A percentile compares a stretch with the other conserved stretches of the same genome.
phyloP scores from a whole-genome alignment of 345 rosid species.

The Camelina neglecta region DNA sequence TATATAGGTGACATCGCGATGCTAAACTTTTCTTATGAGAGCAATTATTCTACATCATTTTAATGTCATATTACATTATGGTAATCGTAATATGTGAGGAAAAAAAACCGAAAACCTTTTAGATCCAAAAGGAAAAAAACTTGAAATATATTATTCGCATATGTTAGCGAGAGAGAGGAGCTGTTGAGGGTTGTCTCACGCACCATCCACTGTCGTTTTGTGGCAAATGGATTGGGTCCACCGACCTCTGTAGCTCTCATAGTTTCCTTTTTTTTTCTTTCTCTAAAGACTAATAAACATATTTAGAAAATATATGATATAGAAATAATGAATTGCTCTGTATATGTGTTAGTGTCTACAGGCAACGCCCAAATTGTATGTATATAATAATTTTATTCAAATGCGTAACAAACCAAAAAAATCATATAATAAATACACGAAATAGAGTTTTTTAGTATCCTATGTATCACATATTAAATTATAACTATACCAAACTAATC shows the following conservation, averaged over 20 bases:
- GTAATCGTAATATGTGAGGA: too few relatives aligned
- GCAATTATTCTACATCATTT: slow-evolving; percentile 4
- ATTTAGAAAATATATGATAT: neutral
- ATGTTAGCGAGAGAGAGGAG: slow-evolving; percentile 49
- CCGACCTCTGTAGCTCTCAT: slow-evolving; percentile 62
- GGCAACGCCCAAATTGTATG: slow-evolving; percentile 53
- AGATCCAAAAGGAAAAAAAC: neutral
- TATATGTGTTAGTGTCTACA: slow-evolving; percentile 56
- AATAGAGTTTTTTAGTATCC: slow-evolving; percentile 25
- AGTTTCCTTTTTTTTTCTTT: slow-evolving; percentile 30
- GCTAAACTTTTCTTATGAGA: slow-evolving; percentile 9
- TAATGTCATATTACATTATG: neutral
- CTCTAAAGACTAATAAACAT: slow-evolving; percentile 25
- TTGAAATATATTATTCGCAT: slow-evolving; percentile 27
- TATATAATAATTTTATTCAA: slow-evolving; percentile 7
- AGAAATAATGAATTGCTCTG: slow-evolving; percentile 28
- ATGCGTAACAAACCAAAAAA: slow-evolving; percentile 16
- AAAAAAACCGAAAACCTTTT: slow-evolving; percentile 6
- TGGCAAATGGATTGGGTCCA: slow-evolving; percentile 81
- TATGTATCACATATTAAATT: slow-evolving; percentile 12
- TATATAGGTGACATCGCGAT: slow-evolving; percentile 2
- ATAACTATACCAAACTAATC: slow-evolving; percentile 8
- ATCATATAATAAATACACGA: neutral
- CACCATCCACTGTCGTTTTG: slow-evolving; percentile 67
- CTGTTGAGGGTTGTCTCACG: slow-evolving; percentile 68